Percentiles rank a stretch among this genome's conserved stretches.
Evolutionary conservation across 306 rosid genomes (phyloP).

Genomic region (Cucumis cinereus): DNA sequence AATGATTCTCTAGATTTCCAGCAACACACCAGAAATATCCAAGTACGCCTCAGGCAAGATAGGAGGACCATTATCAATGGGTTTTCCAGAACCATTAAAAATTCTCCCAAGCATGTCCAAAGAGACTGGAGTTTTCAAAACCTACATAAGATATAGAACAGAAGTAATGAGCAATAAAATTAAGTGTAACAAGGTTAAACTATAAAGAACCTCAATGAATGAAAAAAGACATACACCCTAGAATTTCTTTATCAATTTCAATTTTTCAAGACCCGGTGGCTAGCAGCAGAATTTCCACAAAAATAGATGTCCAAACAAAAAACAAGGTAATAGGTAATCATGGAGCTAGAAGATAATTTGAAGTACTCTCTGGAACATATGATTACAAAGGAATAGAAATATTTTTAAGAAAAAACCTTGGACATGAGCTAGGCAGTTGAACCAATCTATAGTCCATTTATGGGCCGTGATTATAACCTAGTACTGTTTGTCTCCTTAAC

Average conservation of each 20-base stretch:
- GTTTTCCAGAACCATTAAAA: conserved; percentile 98
- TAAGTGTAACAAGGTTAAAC: conserved; percentile 4
- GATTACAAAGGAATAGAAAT: not conserved
- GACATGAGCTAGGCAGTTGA: not conserved
- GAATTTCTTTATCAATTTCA: not conserved
- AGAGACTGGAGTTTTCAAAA: conserved; percentile 96
- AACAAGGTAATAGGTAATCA: not conserved
- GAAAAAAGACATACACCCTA: not conserved
- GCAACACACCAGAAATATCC: conserved; percentile 78
- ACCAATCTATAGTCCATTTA: not conserved
- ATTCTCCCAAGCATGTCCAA: conserved; percentile 97
- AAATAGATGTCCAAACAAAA: not conserved
- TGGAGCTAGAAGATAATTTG: not conserved
- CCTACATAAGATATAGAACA: conserved; percentile 26
- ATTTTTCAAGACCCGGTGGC: not conserved
- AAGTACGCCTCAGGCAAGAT: conserved; percentile 97
- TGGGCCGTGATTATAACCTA: not conserved
- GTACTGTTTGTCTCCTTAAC: not conserved
- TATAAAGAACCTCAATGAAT: not conserved
- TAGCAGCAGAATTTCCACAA: not conserved
- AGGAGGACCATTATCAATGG: conserved; percentile 97
- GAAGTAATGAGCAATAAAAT: conserved; percentile 7
- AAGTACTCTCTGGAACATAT: not conserved
- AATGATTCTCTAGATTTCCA: not conserved
- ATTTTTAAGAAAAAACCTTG: not conserved